Evolutionary conservation across 495 filamentous ascomycete species (phyloP), one percentile per base, ranked within the genome.

Genomic region (Hypomontagnella monticulosa): DNA sequence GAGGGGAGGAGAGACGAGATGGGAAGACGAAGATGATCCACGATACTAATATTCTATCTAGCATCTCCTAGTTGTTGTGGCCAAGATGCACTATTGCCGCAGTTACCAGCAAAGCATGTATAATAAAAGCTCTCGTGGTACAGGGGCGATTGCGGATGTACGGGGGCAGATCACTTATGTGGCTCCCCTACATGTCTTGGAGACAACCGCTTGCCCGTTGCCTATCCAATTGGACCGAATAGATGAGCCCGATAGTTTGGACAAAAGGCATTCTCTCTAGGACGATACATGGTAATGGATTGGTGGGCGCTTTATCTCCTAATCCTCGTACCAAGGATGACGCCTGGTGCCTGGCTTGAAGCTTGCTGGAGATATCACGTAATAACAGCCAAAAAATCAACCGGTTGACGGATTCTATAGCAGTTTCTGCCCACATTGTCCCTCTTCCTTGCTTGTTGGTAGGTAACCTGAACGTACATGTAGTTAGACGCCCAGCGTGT

Each of bases 81-180:
- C 61, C 61, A 69, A 66, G 61, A 48, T 65, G 33, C 61, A 61
- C 66, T 66, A 69, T 66, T 69, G 51, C 61, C 57, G 44, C 30
- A 61, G 33, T 63, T 61, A 69, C 61, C 8, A 61, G 46, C 50
- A 65, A 50, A 62, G 68, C 49, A 65, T 73, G 63, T 65, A 57
- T 62, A 57, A 67, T 50, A 53, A 59, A 57, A 52, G 57, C 54
- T 53, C 49, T 53, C 49, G 71, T 71, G 34, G 66, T 54, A 73
- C 71, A 72, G 56, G 66, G 63, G 59, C 58, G 40, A 56, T 59
- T 57, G 47, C 55, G 60, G 65, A 66, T 56, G 66, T 63, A 72
- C 62, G 56, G 58, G 58, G 63, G 66, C 63, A 72, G 70, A 72
- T 72, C 71, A 71, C 55, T 66, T 50, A 67, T 71, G 49, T 70